These are phyloP conservation scores for Porphyrellus cyaneotinctus DNA, from an alignment of 768 basidiomycete genomes.

Conservation along the genomic window DNA sequence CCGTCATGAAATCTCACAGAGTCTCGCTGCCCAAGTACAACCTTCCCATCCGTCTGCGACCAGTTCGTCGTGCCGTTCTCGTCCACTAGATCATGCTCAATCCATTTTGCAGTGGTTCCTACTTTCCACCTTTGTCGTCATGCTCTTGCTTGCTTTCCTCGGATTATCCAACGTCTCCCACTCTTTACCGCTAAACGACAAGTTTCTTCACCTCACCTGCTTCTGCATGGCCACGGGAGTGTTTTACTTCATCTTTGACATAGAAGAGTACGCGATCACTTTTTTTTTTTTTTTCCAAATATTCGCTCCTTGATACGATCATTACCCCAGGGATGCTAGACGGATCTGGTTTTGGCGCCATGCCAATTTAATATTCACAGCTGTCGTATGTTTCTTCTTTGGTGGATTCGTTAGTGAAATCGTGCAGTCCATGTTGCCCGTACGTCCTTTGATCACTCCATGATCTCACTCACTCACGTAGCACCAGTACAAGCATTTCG, in stretches of 20 bases:
- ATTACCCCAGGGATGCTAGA: conserved; percentile 56
- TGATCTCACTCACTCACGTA: conserved; percentile 1
- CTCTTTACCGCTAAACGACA: conserved; percentile 70
- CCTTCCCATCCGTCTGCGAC: conserved; percentile 67
- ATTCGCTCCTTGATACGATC: neutral
- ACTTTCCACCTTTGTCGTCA: conserved; percentile 61
- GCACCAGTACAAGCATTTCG: conserved; percentile 63
- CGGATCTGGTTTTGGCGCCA: conserved; percentile 88
- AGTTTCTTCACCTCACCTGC: conserved; percentile 75
- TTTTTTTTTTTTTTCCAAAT: neutral
- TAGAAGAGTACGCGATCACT: conserved; percentile 66
- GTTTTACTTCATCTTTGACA: conserved; percentile 85
- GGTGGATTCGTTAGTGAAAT: conserved; percentile 81
- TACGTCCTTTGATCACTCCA: conserved; percentile 26
- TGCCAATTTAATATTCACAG: conserved; percentile 63
- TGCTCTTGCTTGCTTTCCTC: conserved; percentile 67
- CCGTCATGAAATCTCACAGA: conserved; percentile 68
- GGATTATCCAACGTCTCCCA: conserved; percentile 71
- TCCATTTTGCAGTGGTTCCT: conserved; percentile 67
- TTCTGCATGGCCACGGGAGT: conserved; percentile 71
- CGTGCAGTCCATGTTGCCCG: conserved; percentile 76
- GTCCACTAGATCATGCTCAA: conserved; percentile 6
- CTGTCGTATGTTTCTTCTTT: conserved; percentile 68
- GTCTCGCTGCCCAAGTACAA: conserved; percentile 63
- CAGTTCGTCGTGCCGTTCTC: conserved; percentile 39